Base-by-base conservation (phyloP, 768 basidiomycete genomes). In the Boletellus ananiceps region DNA sequence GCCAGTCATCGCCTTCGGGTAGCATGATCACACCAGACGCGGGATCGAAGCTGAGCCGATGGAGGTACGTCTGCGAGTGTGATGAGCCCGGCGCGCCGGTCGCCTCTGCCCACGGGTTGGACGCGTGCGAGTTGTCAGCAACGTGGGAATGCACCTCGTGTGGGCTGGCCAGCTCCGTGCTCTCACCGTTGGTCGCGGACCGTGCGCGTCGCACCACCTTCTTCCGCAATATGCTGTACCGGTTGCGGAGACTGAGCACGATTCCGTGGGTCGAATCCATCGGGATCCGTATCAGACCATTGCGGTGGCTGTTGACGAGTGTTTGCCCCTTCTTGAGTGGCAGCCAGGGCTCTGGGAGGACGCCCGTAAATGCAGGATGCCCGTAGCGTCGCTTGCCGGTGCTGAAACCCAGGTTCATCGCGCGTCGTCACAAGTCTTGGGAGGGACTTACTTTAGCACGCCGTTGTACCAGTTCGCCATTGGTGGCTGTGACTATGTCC, bases 381-480 rank as follows among this genome's bases (percentile, higher is more conserved):
- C 90, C 93, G 58, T 97, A 98, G 36, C 94, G 83, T 43, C 89
- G 75, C 66, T 94, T 92, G 9, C 93, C 93, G n/a, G 93, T 96
- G 64, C 90, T 93, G 53, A 31, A 34, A 37, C 25, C 13, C 36
- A 21, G 44, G 40, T 53, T 58, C 49, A 59, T 39, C 18, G 11
- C 14, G 5, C 21, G 8, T 13, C 38, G 13, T 16, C 33, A n/a
- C 6, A 38, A 15, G 2, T 29, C n/a, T 16, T 3, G 2, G 15
- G 8, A 11, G 12, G 29, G 6, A 27, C 40, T 31, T 64, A 91
- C 90, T 95, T 95, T 13, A 98, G 74, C 18, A 98, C 91, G 0
- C 95, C 95, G 38, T 77, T 79, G 65, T 92, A 97, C 83, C 91
- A 94, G 58, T 91, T 91, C 13, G 88, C 85, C 90, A 98, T 93